Conservation (phyloP, 83 land plant species). For the Isoetes engelmannii region DNA sequence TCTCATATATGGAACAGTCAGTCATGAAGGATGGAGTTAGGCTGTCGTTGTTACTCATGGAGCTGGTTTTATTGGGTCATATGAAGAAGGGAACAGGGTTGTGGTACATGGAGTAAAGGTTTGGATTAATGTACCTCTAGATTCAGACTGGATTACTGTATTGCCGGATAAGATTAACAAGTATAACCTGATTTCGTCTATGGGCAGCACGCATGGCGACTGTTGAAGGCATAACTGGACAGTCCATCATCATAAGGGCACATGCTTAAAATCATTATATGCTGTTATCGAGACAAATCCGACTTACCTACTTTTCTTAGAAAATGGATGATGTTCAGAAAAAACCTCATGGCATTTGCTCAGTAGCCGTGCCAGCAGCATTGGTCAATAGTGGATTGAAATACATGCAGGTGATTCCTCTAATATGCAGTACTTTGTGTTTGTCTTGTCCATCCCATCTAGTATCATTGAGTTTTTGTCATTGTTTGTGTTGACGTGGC, state of each 20-base stretch:
- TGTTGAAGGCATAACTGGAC: conserved; percentile 24
- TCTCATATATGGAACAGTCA: no score
- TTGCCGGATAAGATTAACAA: conserved; percentile 35
- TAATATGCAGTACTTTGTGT: neutral
- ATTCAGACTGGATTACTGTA: conserved; percentile 29
- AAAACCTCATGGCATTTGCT: conserved; percentile 28
- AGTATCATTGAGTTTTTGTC: no score
- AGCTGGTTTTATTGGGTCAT: no score
- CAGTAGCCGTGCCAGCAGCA: conserved; percentile 32
- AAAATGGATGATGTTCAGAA: conserved; percentile 30
- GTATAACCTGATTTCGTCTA: conserved; percentile 6
- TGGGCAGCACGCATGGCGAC: conserved; percentile 19
- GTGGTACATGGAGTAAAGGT: no score
- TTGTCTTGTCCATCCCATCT: no score
- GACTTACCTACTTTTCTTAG: neutral
- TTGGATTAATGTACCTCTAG: no score
- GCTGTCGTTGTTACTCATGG: no score
- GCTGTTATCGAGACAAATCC: conserved; percentile 4
- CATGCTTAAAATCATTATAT: neutral
- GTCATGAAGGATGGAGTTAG: no score
- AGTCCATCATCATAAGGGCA: conserved; percentile 20
- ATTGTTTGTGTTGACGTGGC: no score
- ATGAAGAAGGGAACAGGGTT: no score
- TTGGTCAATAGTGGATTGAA: conserved; percentile 41
- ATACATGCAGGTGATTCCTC: conserved; percentile 29